Evolutionary conservation across 164 flowering plant genomes (phyloP).

Genomic region (Umbilicus rupestris): DNA sequence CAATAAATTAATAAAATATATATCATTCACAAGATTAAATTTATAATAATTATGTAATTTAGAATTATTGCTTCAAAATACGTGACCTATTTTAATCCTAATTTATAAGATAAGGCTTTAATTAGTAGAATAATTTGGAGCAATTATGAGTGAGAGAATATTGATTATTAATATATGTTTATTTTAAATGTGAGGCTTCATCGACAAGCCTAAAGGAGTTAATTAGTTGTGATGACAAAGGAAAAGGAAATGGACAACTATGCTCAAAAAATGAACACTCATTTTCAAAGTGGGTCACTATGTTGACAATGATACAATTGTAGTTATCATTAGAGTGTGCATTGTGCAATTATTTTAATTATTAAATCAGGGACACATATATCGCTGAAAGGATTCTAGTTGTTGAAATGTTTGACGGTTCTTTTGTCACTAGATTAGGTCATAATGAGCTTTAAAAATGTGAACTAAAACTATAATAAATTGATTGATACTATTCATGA

Average conservation of each 20-base stretch:
- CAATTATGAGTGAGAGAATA: neutral
- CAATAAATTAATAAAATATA: neutral
- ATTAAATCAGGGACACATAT: neutral
- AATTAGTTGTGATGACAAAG: neutral
- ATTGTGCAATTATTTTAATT: neutral
- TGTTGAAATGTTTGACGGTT: too few relatives aligned
- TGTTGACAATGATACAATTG: neutral
- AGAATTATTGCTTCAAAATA: too few relatives aligned
- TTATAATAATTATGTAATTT: too few relatives aligned
- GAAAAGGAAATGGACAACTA: neutral
- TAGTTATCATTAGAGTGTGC: neutral
- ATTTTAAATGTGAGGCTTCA: neutral
- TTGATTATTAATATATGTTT: neutral
- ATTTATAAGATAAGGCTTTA: neutral
- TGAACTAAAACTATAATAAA: too few relatives aligned
- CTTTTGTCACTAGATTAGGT: too few relatives aligned
- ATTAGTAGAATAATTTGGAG: neutral
- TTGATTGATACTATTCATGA: too few relatives aligned
- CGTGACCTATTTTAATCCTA: too few relatives aligned
- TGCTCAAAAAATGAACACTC: neutral
- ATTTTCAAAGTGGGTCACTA: constrained; percentile 2
- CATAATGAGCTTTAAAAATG: neutral
- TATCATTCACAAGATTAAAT: too few relatives aligned
- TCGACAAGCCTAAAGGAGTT: neutral
- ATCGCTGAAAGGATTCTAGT: neutral